phyloP scores from a whole-genome alignment of 805 yeast species.

The Metschnikowia aberdeeniae region DNA sequence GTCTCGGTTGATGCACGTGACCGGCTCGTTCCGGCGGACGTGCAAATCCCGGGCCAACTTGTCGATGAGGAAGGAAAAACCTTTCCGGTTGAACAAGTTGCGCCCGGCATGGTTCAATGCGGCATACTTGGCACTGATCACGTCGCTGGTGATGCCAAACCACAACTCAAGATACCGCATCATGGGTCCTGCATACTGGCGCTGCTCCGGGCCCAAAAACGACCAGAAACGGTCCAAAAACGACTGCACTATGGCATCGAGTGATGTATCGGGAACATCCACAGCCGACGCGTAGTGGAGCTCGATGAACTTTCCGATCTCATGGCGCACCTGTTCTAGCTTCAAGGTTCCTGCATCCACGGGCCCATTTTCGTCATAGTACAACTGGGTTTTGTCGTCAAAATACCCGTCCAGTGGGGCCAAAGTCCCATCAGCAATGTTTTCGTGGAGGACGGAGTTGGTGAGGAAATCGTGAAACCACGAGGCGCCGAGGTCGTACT shows the following conservation, averaged over 20 bases:
- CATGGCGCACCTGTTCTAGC: constrained; percentile 42
- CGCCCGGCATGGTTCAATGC: constrained; percentile 73
- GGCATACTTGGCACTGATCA: constrained; percentile 64
- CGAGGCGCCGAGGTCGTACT: constrained; percentile 77
- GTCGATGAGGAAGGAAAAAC: constrained; percentile 52
- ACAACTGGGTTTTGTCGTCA: constrained; percentile 41
- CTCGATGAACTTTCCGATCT: constrained; percentile 57
- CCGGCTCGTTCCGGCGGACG: constrained; percentile 42
- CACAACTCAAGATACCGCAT: constrained; percentile 65
- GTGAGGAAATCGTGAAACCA: constrained; percentile 86
- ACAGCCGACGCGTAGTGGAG: constrained; percentile 49
- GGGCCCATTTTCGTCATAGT: constrained; percentile 31
- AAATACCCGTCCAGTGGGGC: constrained; percentile 34
- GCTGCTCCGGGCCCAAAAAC: constrained; percentile 50
- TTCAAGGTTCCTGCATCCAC: constrained; percentile 27
- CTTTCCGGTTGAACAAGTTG: constrained; percentile 63
- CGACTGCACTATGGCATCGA: constrained; percentile 44
- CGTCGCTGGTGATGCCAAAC: constrained; percentile 72
- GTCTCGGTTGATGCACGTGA: constrained; percentile 32
- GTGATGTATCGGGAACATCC: constrained; percentile 48
- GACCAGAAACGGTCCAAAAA: constrained; percentile 46
- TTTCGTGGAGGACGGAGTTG: constrained; percentile 59
- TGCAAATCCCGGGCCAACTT: constrained; percentile 33
- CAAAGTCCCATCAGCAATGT: constrained; percentile 21
- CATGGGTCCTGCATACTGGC: constrained; percentile 46